phyloP scores from a whole-genome alignment of 2,329 filamentous ascomycete genomes.

The Penicillium sclerotigenum region DNA sequence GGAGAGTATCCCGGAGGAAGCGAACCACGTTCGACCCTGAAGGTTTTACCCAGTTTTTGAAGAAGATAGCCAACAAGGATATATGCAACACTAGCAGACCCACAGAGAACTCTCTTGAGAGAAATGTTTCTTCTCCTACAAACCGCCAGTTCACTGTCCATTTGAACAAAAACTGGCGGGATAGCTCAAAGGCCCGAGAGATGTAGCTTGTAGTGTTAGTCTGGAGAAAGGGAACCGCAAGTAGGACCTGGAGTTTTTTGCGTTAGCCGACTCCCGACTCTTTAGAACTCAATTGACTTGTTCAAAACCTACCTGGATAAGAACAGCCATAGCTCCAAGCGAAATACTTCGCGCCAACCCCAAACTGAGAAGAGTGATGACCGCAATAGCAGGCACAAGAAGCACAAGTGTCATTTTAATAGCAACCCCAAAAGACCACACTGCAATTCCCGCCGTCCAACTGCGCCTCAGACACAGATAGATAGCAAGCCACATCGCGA shows the following conservation, averaged over 20 bases:
- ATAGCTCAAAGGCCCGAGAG: slow-evolving; percentile 82
- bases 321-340: slow-evolving; percentile 67
- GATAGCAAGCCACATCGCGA: slow-evolving; percentile 81
- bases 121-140: slow-evolving; percentile 76
- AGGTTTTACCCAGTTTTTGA: slow-evolving; percentile 69
- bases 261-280: not conserved
- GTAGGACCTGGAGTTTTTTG: slow-evolving; percentile 42
- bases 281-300: not conserved
- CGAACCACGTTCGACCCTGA: slow-evolving; percentile 56
- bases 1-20: slow-evolving; percentile 52
- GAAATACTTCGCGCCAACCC: slow-evolving; percentile 65
- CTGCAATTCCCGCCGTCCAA: slow-evolving; percentile 70
- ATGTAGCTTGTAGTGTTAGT: slow-evolving; percentile 69
- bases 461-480: slow-evolving; percentile 69
- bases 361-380: slow-evolving; percentile 70
- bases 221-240: slow-evolving; percentile 64
- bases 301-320: slow-evolving; percentile 65
- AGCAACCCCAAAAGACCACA: slow-evolving; percentile 77
- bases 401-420: slow-evolving; percentile 93
- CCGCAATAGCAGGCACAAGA: slow-evolving; percentile 73
- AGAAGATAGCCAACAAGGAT: slow-evolving; percentile 64
- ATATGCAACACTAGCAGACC: slow-evolving; percentile 64
- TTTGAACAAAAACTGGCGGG: slow-evolving; percentile 86
- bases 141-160: slow-evolving; percentile 99
- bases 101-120: slow-evolving; percentile 67